Conservation (phyloP, 2,329 filamentous ascomycete species). For the Botrytis hyacinthi region DNA sequence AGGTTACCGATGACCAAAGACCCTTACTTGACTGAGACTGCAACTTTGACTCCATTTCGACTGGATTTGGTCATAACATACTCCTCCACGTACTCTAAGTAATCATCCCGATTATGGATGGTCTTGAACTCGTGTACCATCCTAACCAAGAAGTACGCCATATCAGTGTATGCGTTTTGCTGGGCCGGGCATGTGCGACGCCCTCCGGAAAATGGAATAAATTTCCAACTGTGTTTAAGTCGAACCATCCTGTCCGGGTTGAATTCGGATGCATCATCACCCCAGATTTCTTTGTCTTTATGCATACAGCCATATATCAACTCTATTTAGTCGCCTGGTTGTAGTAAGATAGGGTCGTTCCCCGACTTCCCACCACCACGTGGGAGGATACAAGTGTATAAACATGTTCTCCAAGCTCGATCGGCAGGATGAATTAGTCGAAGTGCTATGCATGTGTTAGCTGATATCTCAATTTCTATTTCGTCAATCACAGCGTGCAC, state of each 20-base stretch:
- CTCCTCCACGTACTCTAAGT: slow-evolving; percentile 9
- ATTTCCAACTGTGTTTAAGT: slow-evolving; percentile 35
- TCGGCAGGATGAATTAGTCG: slow-evolving; percentile 42
- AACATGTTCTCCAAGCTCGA: slow-evolving; percentile 10
- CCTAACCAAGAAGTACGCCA: slow-evolving; percentile 5
- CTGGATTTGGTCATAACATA: slow-evolving; percentile 12
- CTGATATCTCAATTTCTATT: slow-evolving; percentile 7
- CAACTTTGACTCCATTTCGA: slow-evolving; percentile 9
- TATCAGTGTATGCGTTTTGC: slow-evolving; percentile 16
- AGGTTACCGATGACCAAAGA: neutral
- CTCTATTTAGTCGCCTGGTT: slow-evolving; percentile 26
- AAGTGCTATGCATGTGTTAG: slow-evolving; percentile 27
- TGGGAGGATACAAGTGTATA: slow-evolving; percentile 28
- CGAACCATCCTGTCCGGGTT: slow-evolving; percentile 43
- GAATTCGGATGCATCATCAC: slow-evolving; percentile 41
- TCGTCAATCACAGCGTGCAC: slow-evolving; percentile 56
- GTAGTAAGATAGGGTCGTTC: slow-evolving; percentile 32
- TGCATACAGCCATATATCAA: slow-evolving; percentile 39
- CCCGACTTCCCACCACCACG: slow-evolving; percentile 32
- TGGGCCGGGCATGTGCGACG: slow-evolving; percentile 17
- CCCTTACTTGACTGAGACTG: neutral
- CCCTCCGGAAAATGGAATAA: slow-evolving; percentile 14
- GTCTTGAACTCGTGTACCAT: slow-evolving; percentile 15
- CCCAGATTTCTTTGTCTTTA: slow-evolving; percentile 41
- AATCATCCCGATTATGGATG: slow-evolving; percentile 15